Evolutionary conservation across 164 flowering plant genomes (phyloP).

Genomic region (Magnolia officinalis): DNA sequence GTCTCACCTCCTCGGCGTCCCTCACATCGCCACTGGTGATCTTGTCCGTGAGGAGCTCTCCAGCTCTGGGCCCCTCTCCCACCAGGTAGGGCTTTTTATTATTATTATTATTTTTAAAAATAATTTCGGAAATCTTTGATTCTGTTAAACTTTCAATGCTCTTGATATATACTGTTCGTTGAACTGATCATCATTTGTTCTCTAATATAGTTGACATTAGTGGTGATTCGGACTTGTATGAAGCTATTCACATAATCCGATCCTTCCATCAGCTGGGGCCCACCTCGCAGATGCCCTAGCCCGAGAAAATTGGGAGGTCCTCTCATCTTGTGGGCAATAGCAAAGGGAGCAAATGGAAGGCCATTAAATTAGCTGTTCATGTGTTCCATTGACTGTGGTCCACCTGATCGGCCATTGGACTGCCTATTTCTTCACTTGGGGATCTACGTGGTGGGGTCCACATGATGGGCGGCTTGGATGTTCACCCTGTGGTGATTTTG

Average conservation of each 20-base stretch:
- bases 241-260: background rate
- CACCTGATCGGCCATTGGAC: too few species aligned
- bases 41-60: conserved; percentile 84
- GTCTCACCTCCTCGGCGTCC: conserved; percentile 72
- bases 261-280: background rate
- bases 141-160: background rate
- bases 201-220: background rate
- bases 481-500: too few species aligned
- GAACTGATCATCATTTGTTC: background rate
- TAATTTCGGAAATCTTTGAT: background rate
- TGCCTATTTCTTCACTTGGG: too few species aligned
- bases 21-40: conserved; percentile 97
- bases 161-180: background rate
- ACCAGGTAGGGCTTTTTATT: conserved; percentile 37
- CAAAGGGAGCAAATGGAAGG: too few species aligned
- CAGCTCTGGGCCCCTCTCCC: conserved; percentile 63
- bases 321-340: too few species aligned
- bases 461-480: too few species aligned
- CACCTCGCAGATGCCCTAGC: background rate
- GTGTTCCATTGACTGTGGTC: too few species aligned
- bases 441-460: too few species aligned
- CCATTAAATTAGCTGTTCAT: too few species aligned
- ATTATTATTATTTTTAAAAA: background rate
- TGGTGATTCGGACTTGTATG: background rate
- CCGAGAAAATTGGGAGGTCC: background rate